phyloP scores from a whole-genome alignment of 2,329 filamentous ascomycete species.

The Colletotrichum brevisporum region DNA sequence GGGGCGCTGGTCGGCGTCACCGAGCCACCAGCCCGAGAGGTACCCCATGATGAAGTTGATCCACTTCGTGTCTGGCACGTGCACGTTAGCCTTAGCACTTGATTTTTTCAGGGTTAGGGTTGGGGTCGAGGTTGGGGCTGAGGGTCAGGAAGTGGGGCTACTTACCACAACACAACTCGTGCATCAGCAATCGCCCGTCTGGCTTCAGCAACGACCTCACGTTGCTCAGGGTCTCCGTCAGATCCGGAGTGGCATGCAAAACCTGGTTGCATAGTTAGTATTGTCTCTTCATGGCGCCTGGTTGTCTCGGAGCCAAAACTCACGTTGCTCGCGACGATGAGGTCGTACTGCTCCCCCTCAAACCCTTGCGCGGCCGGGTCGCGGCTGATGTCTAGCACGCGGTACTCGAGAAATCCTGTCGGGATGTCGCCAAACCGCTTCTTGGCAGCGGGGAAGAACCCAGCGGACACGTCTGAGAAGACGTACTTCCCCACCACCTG shows the following conservation, averaged over 20 bases:
- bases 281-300: not conserved
- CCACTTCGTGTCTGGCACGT: conserved; percentile 44
- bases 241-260: conserved; percentile 22
- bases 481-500: conserved; percentile 40
- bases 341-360: conserved; percentile 49
- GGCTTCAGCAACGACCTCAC: conserved; percentile 11
- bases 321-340: conserved; percentile 54
- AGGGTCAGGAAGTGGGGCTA: not conserved
- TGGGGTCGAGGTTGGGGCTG: too few relatives aligned
- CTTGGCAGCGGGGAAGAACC: conserved; percentile 43
- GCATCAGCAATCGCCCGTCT: conserved; percentile 24
- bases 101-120: too few relatives aligned
- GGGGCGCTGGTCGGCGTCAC: conserved; percentile 45
- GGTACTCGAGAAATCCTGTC: conserved; percentile 8
- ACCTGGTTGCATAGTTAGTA: not conserved
- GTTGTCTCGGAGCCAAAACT: not conserved
- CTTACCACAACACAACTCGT: conserved; percentile 24
- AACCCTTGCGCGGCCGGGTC: conserved; percentile 50
- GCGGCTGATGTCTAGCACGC: conserved; percentile 46
- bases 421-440: not conserved
- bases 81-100: not conserved
- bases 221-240: conserved; percentile 19
- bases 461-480: conserved; percentile 45
- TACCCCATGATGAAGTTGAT: conserved; percentile 49
- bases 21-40: conserved; percentile 45